A percentile compares a stretch with the other conserved stretches of the same genome.
phyloP scores from a whole-genome alignment of 306 rosid species.

The Castanopsis chinensis region DNA sequence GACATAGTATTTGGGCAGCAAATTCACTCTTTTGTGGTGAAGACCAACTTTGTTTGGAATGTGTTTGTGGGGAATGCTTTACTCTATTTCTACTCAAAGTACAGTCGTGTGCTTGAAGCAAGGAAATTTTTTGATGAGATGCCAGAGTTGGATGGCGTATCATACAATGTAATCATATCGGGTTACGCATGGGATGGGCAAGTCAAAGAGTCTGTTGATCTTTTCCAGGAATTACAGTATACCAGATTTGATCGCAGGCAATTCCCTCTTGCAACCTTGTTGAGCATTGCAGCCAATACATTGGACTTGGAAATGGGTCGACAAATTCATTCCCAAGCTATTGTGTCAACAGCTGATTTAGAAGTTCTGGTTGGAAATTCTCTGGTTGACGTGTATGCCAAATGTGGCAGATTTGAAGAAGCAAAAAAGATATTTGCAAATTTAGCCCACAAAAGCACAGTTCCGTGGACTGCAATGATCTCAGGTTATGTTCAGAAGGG shows the following conservation, averaged over 20 bases:
- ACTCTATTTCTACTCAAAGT: slow-evolving; percentile 87
- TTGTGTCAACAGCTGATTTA: slow-evolving; percentile 48
- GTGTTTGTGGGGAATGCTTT: slow-evolving; percentile 90
- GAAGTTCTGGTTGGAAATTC: slow-evolving; percentile 70
- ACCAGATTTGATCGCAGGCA: slow-evolving; percentile 63
- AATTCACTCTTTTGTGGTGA: slow-evolving; percentile 64
- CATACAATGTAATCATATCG: slow-evolving; percentile 69
- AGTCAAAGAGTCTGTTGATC: slow-evolving; percentile 44
- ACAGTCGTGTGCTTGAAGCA: slow-evolving; percentile 47
- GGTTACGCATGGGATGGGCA: slow-evolving; percentile 61
- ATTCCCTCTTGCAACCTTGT: slow-evolving; percentile 71
- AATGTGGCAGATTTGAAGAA: slow-evolving; percentile 67
- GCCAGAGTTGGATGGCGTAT: slow-evolving; percentile 82
- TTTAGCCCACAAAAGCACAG: slow-evolving; percentile 55
- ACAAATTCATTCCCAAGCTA: slow-evolving; percentile 73
- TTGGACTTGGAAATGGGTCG: slow-evolving; percentile 62
- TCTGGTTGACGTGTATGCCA: slow-evolving; percentile 90
- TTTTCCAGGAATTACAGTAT: slow-evolving; percentile 53
- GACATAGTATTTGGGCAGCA: slow-evolving; percentile 58
- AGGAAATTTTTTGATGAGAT: slow-evolving; percentile 63
- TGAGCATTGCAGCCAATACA: slow-evolving; percentile 74
- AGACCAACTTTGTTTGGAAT: slow-evolving; percentile 61
- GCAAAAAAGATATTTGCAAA: slow-evolving; percentile 58
- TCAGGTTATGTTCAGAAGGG: slow-evolving; percentile 74
- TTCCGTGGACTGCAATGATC: slow-evolving; percentile 91